Base-by-base conservation (phyloP, 371 early-diverging fungal genomes). In the Mortierella sp. region DNA sequence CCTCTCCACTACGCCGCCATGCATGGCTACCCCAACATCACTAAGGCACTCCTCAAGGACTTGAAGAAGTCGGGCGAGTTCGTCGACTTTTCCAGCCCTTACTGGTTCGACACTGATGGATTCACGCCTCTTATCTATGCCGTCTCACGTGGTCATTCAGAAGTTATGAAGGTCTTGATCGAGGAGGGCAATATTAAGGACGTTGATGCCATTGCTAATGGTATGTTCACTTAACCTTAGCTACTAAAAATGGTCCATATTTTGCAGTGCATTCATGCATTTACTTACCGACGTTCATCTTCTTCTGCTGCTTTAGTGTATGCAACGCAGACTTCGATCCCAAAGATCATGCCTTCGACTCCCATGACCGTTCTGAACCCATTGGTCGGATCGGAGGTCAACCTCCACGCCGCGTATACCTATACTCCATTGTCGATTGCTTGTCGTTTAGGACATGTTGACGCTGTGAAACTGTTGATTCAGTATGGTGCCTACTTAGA, bases 1-100 rank as follows among this genome's bases (percentile, higher is more conserved):
- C 94, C 96, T 0, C 79, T 95, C 54, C 96, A 96, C 73, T 95
- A 95, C 74, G 93, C 94, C 4, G 92, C 93, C 13, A 90, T 93
- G 85, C 87, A 92, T 14, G 92, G 92, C 38, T 87, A 87, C 50
- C 75, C 91, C 19, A 81, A 84, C 26, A 87, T 92, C 9, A 90
- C 92, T 2, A 73, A 81, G 14, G 57, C 89, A 0, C 84, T 95
- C 10, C 70, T 94, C 50, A 72, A 78, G 3, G 90, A 93, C 82
- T 88, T 93, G 2, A 88, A 91, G 19, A 60, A 79, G 2, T 82
- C 88, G 7, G 84, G 84, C 0, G 84, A 93, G 58, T 92, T 92
- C 60, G 75, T 83, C 34, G 74, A 83, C 14, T 91, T 93, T 83
- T 81, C 90, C 0, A 89, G 86, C 76, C 87, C 84, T 10, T 75